These are phyloP conservation scores for Rhodotorula paludigena DNA, from an alignment of 768 basidiomycete species.

Conservation along the genomic window DNA sequence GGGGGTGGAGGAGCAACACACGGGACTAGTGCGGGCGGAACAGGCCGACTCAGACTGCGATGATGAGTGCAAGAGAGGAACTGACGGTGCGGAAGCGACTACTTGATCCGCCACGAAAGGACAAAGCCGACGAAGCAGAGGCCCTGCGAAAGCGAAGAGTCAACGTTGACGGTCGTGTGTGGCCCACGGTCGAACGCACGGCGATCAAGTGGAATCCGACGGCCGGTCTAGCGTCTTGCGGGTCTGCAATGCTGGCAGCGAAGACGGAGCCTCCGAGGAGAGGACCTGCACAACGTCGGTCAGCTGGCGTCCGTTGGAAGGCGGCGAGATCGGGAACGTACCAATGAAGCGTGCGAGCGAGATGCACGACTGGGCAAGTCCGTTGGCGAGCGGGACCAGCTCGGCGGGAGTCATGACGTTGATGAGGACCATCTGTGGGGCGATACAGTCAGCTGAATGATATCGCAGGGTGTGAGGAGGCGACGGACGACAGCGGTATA, in stretches of 20 bases:
- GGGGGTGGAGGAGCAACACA: too few relatives aligned
- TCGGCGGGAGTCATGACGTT: constrained; percentile 78
- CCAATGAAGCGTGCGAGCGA: constrained; percentile 83
- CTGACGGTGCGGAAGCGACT: neutral
- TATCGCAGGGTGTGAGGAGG: constrained; percentile 54
- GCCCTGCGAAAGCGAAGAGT: constrained; percentile 42
- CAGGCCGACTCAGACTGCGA: too few relatives aligned
- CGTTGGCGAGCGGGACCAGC: constrained; percentile 86
- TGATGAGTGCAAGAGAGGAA: neutral
- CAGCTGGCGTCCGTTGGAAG: constrained; percentile 46
- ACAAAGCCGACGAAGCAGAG: constrained; percentile 61
- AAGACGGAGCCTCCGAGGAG: constrained; percentile 57
- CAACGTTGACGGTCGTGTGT: neutral
- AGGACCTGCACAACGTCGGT: constrained; percentile 4
- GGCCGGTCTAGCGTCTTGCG: constrained; percentile 63
- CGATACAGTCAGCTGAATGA: neutral
- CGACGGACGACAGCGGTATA: constrained; percentile 83
- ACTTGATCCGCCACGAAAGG: constrained; percentile 72
- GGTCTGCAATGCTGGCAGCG: constrained; percentile 64
- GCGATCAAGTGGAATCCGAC: constrained; percentile 27
- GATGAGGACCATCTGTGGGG: constrained; percentile 27
- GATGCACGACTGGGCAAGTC: constrained; percentile 90
- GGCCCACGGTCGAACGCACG: neutral
- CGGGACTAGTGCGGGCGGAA: too few relatives aligned
- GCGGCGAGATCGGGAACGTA: constrained; percentile 49